Conservation (phyloP, 2,329 filamentous ascomycete species). For the Akanthomyces uredinophilus region DNA sequence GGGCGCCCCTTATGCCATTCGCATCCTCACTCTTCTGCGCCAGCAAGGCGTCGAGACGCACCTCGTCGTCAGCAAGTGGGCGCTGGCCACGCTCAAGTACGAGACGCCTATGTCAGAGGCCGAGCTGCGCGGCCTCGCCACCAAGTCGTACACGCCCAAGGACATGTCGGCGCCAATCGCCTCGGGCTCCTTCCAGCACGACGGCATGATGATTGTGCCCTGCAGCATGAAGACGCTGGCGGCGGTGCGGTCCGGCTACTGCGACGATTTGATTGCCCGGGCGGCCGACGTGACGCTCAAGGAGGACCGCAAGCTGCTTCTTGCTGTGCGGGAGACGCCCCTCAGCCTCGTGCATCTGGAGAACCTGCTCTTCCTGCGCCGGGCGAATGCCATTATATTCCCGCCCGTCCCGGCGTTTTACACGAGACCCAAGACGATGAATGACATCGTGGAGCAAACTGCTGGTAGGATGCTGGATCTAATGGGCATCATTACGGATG, state of each 20-base stretch:
- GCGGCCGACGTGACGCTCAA: slow-evolving; percentile 44
- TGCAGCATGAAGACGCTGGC: slow-evolving; percentile 46
- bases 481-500: slow-evolving; percentile 34
- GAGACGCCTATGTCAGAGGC: slow-evolving; percentile 36
- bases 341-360: slow-evolving; percentile 41
- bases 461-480: slow-evolving; percentile 41
- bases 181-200: slow-evolving; percentile 37
- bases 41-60: slow-evolving; percentile 42
- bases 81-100: slow-evolving; percentile 41
- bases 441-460: slow-evolving; percentile 40
- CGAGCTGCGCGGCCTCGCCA: slow-evolving; percentile 34
- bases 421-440: slow-evolving; percentile 31
- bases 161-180: slow-evolving; percentile 42
- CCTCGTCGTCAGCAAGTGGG: slow-evolving; percentile 45
- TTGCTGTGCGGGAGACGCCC: slow-evolving; percentile 40
- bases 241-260: slow-evolving; percentile 34
- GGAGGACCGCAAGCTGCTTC: slow-evolving; percentile 34
- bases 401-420: slow-evolving; percentile 42
- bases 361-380: slow-evolving; percentile 38
- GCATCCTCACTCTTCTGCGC: slow-evolving; percentile 35
- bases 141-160: slow-evolving; percentile 32
- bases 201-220: slow-evolving; percentile 44
- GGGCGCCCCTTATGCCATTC: slow-evolving; percentile 39
- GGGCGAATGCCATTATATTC: slow-evolving; percentile 37
- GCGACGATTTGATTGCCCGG: slow-evolving; percentile 40